Conservation (phyloP, 2,329 filamentous ascomycete species). For the Arthrobotrys sphaeroides region DNA sequence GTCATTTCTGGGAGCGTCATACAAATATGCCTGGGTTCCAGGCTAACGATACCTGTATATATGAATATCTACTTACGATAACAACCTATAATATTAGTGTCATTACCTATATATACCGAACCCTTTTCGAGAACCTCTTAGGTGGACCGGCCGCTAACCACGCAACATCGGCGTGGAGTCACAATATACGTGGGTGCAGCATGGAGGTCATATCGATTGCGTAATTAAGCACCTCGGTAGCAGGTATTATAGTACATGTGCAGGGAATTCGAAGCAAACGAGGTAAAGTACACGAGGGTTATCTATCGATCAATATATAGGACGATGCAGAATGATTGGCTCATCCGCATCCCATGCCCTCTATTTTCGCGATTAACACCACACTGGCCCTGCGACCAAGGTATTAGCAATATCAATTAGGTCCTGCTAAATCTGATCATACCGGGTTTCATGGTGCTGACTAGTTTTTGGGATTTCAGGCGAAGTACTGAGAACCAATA, state of each 20-base stretch:
- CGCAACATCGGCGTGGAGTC: too few species aligned
- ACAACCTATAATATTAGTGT: too few species aligned
- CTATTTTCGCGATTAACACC: not conserved
- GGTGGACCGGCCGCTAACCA: too few species aligned
- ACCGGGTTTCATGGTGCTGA: not conserved
- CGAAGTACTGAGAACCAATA: not conserved
- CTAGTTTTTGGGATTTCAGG: not conserved
- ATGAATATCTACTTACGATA: too few species aligned
- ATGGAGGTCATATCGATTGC: too few species aligned
- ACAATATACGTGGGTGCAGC: not conserved
- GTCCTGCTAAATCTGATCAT: not conserved
- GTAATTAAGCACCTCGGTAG: not conserved
- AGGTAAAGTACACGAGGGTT: not conserved
- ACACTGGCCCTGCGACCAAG: not conserved
- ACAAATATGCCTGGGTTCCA: too few species aligned
- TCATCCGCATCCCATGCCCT: not conserved
- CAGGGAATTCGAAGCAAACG: not conserved
- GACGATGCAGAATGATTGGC: not conserved
- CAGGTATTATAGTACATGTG: slow-evolving; percentile 5
- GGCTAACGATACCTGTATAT: slow-evolving; percentile 6
- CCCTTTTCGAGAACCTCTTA: too few species aligned
- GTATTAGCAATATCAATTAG: not conserved
- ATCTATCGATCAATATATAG: not conserved
- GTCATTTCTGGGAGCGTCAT: too few species aligned
- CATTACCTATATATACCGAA: too few species aligned